Conservation (phyloP, 1,139 yeast species). For the Pichia norvegensis region DNA sequence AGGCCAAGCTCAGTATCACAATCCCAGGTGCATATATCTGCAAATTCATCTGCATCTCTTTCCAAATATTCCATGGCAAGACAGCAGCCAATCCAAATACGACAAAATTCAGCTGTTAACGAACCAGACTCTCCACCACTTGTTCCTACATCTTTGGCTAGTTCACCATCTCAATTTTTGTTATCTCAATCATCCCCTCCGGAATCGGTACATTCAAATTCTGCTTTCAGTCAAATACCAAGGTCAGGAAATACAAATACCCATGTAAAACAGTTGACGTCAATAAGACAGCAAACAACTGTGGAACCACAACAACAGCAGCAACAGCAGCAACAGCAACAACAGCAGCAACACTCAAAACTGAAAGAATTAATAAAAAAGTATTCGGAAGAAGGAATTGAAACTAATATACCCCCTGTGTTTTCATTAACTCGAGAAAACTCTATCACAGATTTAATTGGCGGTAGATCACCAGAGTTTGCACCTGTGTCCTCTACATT, state of each 20-base stretch:
- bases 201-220: slow-evolving; percentile 20
- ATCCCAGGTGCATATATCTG: slow-evolving; percentile 4
- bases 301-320: background rate
- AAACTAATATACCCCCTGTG: background rate
- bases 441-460: slow-evolving; percentile 22
- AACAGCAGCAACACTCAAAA: background rate
- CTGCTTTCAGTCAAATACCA: slow-evolving; percentile 7
- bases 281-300: background rate
- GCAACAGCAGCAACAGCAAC: slow-evolving; percentile 3
- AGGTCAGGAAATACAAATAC: background rate
- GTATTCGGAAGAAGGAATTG: background rate
- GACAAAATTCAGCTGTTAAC: background rate
- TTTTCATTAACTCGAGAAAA: slow-evolving; percentile 15
- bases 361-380: background rate
- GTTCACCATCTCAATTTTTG: slow-evolving; percentile 51
- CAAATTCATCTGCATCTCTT: background rate
- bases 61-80: background rate
- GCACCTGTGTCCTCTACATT: slow-evolving; percentile 26
- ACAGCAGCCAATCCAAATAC: slow-evolving; percentile 7
- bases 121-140: slow-evolving; percentile 15
- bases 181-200: slow-evolving; percentile 49
- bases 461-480: slow-evolving; percentile 28
- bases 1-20: slow-evolving; percentile 11
- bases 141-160: slow-evolving; percentile 43
- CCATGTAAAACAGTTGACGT: background rate